These are phyloP conservation scores for Triadica sebifera DNA, from an alignment of 345 rosid genomes.

Conservation along the genomic window DNA sequence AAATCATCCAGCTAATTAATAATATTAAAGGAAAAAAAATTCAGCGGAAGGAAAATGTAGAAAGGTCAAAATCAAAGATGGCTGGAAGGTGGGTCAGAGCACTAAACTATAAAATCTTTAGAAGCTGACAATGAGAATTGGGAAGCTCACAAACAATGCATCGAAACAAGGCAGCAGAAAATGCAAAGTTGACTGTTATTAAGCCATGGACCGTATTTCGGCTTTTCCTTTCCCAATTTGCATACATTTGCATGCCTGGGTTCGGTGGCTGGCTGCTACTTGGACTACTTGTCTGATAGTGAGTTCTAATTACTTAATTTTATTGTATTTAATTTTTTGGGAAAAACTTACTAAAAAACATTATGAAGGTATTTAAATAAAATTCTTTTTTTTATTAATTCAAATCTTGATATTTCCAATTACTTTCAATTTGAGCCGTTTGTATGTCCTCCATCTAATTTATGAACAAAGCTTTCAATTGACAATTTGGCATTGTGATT, in stretches of 20 bases:
- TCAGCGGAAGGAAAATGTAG: background rate
- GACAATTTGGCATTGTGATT: no score
- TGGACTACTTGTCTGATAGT: background rate
- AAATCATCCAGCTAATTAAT: background rate
- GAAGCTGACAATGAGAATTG: no score
- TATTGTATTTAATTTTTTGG: background rate
- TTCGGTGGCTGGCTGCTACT: conserved; percentile 3
- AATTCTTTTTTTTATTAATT: no score
- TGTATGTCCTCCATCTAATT: no score
- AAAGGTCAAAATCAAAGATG: conserved; percentile 20
- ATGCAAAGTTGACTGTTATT: background rate
- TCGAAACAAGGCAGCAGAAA: background rate
- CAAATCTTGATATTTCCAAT: no score
- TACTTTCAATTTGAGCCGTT: no score
- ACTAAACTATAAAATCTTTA: background rate
- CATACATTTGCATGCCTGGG: background rate
- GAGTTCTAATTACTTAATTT: background rate
- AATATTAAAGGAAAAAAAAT: background rate
- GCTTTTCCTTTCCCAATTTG: background rate
- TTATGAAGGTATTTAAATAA: no score
- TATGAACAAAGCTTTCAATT: no score
- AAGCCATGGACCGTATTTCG: background rate
- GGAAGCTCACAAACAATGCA: no score
- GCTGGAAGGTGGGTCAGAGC: conserved; percentile 16
- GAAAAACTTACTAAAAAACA: no score